Evolutionary conservation across 441 rosid genomes (phyloP).

Genomic region (Erodium trifolium): DNA sequence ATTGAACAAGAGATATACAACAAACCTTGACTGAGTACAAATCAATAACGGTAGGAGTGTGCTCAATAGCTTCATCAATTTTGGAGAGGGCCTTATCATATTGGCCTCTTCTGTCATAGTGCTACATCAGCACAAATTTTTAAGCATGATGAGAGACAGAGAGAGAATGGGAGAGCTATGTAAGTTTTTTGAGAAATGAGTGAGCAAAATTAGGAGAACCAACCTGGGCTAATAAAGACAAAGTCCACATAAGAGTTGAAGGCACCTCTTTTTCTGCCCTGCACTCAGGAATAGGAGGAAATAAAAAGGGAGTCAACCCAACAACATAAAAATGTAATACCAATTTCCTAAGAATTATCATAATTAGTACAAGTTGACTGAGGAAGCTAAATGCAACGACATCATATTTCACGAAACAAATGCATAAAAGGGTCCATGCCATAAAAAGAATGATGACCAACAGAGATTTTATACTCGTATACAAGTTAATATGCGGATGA

Average conservation of each 20-base stretch:
- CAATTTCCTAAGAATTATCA: neutral
- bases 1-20: slow-evolving; percentile 9
- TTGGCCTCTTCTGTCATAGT: slow-evolving; percentile 87
- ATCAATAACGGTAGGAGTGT: slow-evolving; percentile 98
- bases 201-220: slow-evolving; percentile 8
- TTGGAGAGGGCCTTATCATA: slow-evolving; percentile 68
- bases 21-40: slow-evolving; percentile 86
- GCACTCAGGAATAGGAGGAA: slow-evolving; percentile 26
- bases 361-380: neutral
- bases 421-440: neutral
- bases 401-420: too few relatives aligned
- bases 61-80: slow-evolving; percentile 87
- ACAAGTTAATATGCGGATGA: neutral
- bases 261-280: slow-evolving; percentile 92
- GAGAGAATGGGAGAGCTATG: neutral
- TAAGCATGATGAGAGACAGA: slow-evolving; percentile 13
- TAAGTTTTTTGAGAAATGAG: neutral
- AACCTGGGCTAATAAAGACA: slow-evolving; percentile 97
- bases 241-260: slow-evolving; percentile 83
- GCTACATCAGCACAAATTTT: slow-evolving; percentile 46
- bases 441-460: neutral
- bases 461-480: too few relatives aligned
- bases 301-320: neutral
- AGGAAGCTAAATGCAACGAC: too few relatives aligned
- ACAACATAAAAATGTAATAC: neutral